These are phyloP conservation scores for Diaporthe australafricana DNA, from an alignment of 2,329 filamentous ascomycete species.

Conservation along the genomic window DNA sequence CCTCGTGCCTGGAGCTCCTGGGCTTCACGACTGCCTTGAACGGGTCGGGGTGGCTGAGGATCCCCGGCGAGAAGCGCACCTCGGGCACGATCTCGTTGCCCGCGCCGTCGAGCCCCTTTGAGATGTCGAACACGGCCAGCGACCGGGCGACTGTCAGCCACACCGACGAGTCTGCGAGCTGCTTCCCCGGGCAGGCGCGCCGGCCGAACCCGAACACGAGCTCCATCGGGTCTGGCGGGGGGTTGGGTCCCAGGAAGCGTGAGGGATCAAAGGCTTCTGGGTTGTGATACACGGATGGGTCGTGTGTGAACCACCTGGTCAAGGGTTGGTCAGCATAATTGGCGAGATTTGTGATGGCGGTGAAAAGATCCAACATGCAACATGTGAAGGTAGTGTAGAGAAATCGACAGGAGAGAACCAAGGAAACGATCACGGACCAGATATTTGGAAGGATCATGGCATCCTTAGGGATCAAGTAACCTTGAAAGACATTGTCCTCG, in stretches of 20 bases:
- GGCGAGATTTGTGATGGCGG: neutral
- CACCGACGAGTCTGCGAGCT: constrained; percentile 36
- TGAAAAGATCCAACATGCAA: too few relatives aligned
- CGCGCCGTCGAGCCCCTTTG: constrained; percentile 50
- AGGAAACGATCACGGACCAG: constrained; percentile 37
- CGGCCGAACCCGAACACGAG: constrained; percentile 38
- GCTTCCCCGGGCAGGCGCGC: constrained; percentile 35
- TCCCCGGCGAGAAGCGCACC: constrained; percentile 38
- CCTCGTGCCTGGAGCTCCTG: constrained; percentile 42
- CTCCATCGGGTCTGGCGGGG: constrained; percentile 28
- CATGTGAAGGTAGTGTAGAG: neutral
- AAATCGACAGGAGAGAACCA: neutral
- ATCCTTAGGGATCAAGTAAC: constrained; percentile 46
- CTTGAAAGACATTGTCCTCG: constrained; percentile 43
- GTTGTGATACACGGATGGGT: constrained; percentile 32
- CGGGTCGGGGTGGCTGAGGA: constrained; percentile 41
- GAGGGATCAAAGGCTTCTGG: constrained; percentile 37
- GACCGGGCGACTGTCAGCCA: constrained; percentile 46
- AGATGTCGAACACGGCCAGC: constrained; percentile 55
- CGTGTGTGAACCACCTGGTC: constrained; percentile 42
- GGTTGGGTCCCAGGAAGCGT: constrained; percentile 36
- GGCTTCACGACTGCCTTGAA: constrained; percentile 42
- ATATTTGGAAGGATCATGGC: constrained; percentile 35
- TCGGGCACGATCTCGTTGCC: constrained; percentile 47
- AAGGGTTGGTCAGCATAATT: neutral